Evolutionary conservation across 257 asterid genomes (phyloP).

Genomic region (Solanum etuberosum): DNA sequence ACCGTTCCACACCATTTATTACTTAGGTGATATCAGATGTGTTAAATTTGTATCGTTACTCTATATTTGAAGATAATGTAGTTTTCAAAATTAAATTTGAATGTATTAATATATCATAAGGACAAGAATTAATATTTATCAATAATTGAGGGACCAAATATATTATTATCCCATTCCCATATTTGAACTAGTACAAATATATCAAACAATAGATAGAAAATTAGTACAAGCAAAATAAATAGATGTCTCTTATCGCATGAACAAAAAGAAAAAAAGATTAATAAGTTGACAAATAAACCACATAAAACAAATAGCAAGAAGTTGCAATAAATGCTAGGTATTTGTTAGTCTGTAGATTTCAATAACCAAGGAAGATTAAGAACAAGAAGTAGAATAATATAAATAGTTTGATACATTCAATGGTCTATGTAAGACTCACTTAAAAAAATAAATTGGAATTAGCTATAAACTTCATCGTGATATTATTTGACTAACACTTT

Average conservation of each 20-base stretch:
- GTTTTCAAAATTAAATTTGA: too few species aligned
- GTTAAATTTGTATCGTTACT: not conserved
- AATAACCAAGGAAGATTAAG: not conserved
- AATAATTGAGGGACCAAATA: not conserved
- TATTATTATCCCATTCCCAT: not conserved
- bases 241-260: slow-evolving; percentile 1
- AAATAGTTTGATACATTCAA: not conserved
- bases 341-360: not conserved
- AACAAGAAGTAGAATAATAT: not conserved
- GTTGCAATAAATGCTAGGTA: not conserved
- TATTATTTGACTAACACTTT: not conserved
- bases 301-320: not conserved
- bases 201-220: not conserved
- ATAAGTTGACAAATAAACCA: not conserved
- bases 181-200: not conserved
- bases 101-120: not conserved
- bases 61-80: not conserved
- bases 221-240: not conserved
- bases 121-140: not conserved
- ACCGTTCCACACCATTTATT: not conserved
- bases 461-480: not conserved
- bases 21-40: not conserved
- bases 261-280: not conserved
- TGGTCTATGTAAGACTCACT: not conserved
- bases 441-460: not conserved